Evolutionary conservation across 768 basidiomycete genomes (phyloP), one percentile per base, ranked within the genome.

Genomic region (Mycena latifolia): DNA sequence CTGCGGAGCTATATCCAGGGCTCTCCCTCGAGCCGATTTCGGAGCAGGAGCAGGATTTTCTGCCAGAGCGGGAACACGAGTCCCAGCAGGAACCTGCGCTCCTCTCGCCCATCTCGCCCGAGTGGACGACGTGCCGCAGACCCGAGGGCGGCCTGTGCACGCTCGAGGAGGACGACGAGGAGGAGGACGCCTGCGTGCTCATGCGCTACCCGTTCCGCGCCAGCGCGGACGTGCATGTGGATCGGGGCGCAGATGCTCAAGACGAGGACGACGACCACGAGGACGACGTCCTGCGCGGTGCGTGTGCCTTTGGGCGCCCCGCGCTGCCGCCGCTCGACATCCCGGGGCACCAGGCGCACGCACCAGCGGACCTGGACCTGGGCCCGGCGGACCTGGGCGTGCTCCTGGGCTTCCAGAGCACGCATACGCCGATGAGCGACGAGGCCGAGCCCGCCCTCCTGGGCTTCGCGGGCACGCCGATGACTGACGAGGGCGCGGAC

Each of bases 21-120:
- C n/a, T n/a, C n/a, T n/a, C 58, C 2, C 56, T 69, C 6, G 55
- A 57, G n/a, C 68, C 68, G 24, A 69, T 69, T 27, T 8, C 41
- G 28, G 68, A 69, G 37, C 45, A 62, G 33, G 61, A 62, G 14
- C 8, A 35, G 14, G 33, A 35, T 35, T 6, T 7, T 6, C 33
- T 39, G 15, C 37, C 4, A 18, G 15, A 39, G 14, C 14, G 11
- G 14, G 37, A 6, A 39, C 14, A 39, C 14, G 20, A 43, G 41
- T 7, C 8, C 6, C 20, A 43, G 4, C 8, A 20, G 41, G 41
- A 50, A 20, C 10, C 59, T 10, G 64, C 65, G 45, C 64, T 69
- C n/a, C 60, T 69, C 6, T 69, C 68, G 10, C 68, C 68, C 31
- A 65, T 69, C 14, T 69, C 68, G 8, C 68, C 68, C 14, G 68